Conservation (phyloP, 2,329 filamentous ascomycete species). For the Pseudodiploospora longispora region DNA sequence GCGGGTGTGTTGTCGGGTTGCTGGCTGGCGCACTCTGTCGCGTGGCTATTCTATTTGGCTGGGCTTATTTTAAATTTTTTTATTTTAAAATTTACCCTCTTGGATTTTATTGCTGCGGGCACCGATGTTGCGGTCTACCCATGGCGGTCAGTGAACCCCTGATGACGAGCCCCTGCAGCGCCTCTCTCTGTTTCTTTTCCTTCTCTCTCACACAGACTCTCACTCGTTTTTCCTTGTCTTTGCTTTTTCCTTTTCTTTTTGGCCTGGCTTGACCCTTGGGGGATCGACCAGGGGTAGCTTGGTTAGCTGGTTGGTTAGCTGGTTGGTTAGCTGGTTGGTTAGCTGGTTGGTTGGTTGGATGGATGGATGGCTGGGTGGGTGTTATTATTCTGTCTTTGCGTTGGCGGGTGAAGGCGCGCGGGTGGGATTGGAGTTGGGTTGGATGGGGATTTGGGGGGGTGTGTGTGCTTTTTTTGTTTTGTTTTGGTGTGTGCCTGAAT, state of each 20-base stretch:
- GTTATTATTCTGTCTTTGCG: constrained; percentile 3
- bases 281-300: constrained; percentile 6
- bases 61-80: constrained; percentile 3
- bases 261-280: constrained; percentile 1
- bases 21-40: not conserved
- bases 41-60: constrained; percentile 6
- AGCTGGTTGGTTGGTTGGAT: too few relatives aligned
- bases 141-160: constrained; percentile 12
- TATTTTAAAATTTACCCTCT: too few relatives aligned
- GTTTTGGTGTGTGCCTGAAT: too few relatives aligned
- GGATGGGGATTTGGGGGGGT: too few relatives aligned
- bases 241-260: not conserved
- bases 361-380: not conserved
- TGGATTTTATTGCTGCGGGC: constrained; percentile 2
- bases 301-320: too few relatives aligned
- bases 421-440: not conserved
- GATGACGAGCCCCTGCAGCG: constrained; percentile 8
- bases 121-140: constrained; percentile 12
- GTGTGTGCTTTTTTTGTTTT: too few relatives aligned
- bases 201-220: too few relatives aligned
- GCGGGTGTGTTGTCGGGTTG: not conserved
- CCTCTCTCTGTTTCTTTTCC: too few relatives aligned
- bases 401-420: constrained; percentile 4
- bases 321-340: too few relatives aligned
- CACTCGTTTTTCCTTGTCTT: too few relatives aligned